Conservation (phyloP, 2,329 filamentous ascomycete genomes). For the Endothia cerciana region DNA sequence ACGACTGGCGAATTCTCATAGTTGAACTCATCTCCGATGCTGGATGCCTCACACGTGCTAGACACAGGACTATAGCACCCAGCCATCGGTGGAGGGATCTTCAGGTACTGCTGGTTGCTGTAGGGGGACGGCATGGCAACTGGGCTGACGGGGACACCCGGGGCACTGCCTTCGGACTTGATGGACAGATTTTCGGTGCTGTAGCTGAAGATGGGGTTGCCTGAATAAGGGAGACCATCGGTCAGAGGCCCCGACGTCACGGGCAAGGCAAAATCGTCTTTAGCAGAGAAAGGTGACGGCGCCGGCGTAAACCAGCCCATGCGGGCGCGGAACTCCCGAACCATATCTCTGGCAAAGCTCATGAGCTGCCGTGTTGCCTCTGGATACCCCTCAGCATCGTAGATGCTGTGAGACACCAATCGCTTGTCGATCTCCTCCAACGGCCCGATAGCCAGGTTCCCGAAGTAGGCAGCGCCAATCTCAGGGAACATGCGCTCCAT, state of each 20-base stretch:
- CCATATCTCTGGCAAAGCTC: conserved; percentile 72
- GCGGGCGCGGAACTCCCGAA: conserved; percentile 68
- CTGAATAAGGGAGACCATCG: conserved; percentile 52
- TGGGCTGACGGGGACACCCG: conserved; percentile 55
- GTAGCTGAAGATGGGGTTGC: conserved; percentile 64
- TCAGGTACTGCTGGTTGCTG: conserved; percentile 60
- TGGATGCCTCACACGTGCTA: conserved; percentile 53
- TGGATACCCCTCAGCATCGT: conserved; percentile 58
- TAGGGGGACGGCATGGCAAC: conserved; percentile 61
- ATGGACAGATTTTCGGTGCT: conserved; percentile 65
- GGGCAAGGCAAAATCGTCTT: conserved; percentile 43
- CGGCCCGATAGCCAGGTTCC: conserved; percentile 75
- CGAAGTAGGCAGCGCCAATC: conserved; percentile 87
- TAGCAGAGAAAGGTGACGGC: conserved; percentile 49
- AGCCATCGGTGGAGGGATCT: conserved; percentile 65
- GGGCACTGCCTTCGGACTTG: conserved; percentile 53
- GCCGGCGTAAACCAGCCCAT: conserved; percentile 69
- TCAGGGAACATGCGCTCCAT: conserved; percentile 92
- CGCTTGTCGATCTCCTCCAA: conserved; percentile 85
- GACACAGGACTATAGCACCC: conserved; percentile 65
- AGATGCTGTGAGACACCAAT: conserved; percentile 69
- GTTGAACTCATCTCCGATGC: conserved; percentile 44
- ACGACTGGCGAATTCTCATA: conserved; percentile 51
- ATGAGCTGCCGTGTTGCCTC: conserved; percentile 62
- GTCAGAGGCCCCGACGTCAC: conserved; percentile 40